Percentiles rank a stretch among this genome's conserved stretches.
Evolutionary conservation across 495 filamentous ascomycete genomes (phyloP).

Genomic region (Chaetomium cochliodes): DNA sequence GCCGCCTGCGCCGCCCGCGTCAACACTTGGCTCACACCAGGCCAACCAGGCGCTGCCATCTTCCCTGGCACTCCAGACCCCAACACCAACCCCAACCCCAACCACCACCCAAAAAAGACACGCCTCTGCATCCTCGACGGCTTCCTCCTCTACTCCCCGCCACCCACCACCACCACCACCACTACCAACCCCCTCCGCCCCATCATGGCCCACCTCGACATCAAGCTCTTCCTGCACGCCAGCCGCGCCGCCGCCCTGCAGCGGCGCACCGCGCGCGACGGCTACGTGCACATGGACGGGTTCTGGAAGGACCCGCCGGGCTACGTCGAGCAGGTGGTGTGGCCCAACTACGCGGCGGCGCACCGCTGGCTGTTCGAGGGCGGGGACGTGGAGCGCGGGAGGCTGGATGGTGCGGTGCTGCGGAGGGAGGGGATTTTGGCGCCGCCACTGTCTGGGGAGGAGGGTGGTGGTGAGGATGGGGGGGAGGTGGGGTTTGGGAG

Average conservation of each 20-base stretch:
- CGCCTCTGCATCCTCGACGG: constrained; percentile 68
- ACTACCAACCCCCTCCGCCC: constrained; percentile 16
- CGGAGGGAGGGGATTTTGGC: constrained; percentile 38
- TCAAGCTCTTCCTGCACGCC: constrained; percentile 72
- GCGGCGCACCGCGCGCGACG: constrained; percentile 68
- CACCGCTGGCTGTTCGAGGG: constrained; percentile 73
- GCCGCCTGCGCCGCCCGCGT: constrained; percentile 41
- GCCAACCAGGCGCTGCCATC: constrained; percentile 37
- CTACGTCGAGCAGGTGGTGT: constrained; percentile 92
- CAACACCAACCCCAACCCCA: constrained; percentile 39
- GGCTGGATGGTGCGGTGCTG: constrained; percentile 46
- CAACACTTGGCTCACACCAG: constrained; percentile 40
- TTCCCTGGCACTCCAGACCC: constrained; percentile 39
- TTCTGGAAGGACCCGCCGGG: constrained; percentile 94
- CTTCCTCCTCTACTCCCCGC: constrained; percentile 71
- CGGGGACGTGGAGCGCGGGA: constrained; percentile 57
- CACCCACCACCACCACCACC: background rate
- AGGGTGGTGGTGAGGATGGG: background rate
- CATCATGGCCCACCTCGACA: constrained; percentile 61
- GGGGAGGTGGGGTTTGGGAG: constrained; percentile 51
- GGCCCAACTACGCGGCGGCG: constrained; percentile 83
- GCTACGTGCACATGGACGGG: constrained; percentile 85
- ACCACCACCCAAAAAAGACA: background rate
- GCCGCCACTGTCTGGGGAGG: too few species aligned
- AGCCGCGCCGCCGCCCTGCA: constrained; percentile 58